phyloP scores from a whole-genome alignment of 1,284 basidiomycete species.

The Sporisorium scitamineum region DNA sequence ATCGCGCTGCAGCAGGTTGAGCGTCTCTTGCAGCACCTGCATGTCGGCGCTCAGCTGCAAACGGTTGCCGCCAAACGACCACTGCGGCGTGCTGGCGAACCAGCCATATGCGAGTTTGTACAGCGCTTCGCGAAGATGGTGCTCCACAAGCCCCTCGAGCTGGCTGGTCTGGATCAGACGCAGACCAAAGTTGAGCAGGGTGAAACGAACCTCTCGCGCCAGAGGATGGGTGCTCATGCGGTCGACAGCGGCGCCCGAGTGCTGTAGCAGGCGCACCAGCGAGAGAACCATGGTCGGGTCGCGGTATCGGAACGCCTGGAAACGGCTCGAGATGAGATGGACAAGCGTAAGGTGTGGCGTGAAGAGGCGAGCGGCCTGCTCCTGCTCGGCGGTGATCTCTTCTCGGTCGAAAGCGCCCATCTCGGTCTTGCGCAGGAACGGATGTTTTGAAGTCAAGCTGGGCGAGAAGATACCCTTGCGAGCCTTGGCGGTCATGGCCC shows the following conservation, averaged over 20 bases:
- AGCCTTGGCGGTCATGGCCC: constrained; percentile 87
- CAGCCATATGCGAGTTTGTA: constrained; percentile 87
- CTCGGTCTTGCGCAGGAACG: constrained; percentile 85
- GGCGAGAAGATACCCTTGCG: constrained; percentile 71
- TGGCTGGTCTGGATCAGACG: constrained; percentile 89
- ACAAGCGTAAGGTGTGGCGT: constrained; percentile 84
- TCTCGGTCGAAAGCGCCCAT: constrained; percentile 92
- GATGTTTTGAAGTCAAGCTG: constrained; percentile 77
- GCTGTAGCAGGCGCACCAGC: constrained; percentile 84
- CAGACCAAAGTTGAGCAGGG: constrained; percentile 91
- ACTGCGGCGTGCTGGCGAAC: constrained; percentile 77
- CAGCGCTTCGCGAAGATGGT: constrained; percentile 79
- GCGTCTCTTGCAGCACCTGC: constrained; percentile 85
- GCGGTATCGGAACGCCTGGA: constrained; percentile 92
- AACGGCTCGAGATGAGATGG: constrained; percentile 89
- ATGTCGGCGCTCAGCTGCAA: constrained; percentile 90
- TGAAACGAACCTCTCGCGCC: constrained; percentile 88
- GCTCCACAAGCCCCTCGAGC: constrained; percentile 86
- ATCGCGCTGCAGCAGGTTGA: constrained; percentile 81
- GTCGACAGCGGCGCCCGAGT: constrained; percentile 66
- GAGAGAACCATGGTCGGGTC: constrained; percentile 86
- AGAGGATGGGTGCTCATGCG: constrained; percentile 86
- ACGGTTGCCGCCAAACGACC: constrained; percentile 92
- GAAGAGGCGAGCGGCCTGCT: constrained; percentile 78
- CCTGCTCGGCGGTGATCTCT: constrained; percentile 80